Percentiles rank a stretch among this genome's conserved stretches.
phyloP scores from a whole-genome alignment of 306 rosid species.

The Prosopis cineraria region DNA sequence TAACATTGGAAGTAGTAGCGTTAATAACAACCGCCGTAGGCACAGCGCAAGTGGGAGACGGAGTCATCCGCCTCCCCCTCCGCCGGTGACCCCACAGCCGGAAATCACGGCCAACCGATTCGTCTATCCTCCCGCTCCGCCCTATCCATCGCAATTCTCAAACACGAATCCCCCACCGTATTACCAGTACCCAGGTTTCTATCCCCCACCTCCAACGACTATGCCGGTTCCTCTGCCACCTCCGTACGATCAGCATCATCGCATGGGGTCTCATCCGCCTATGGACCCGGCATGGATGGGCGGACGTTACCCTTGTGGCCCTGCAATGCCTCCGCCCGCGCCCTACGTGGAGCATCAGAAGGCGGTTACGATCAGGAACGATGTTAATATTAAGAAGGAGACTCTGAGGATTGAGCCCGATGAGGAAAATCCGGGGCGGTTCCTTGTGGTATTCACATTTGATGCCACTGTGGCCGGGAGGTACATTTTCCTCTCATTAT shows the following conservation, averaged over 20 bases:
- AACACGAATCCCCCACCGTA: conserved; percentile 49
- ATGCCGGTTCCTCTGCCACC: conserved; percentile 69
- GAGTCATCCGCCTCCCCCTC: conserved; percentile 66
- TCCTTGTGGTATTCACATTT: conserved; percentile 71
- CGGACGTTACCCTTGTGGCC: conserved; percentile 66
- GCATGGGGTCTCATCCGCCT: conserved; percentile 30
- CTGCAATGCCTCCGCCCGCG: conserved; percentile 43
- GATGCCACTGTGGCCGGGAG: conserved; percentile 94
- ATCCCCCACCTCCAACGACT: conserved; percentile 54
- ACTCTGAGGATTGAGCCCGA: conserved; percentile 73
- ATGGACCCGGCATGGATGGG: conserved; percentile 67
- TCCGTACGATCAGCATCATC: conserved; percentile 81
- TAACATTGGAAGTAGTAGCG: conserved; percentile 64
- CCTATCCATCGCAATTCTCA: conserved; percentile 56
- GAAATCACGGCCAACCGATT: conserved; percentile 64
- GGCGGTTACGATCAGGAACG: conserved; percentile 87
- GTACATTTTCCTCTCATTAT: conserved; percentile 37
- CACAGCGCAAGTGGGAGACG: conserved; percentile 50
- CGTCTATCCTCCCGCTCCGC: conserved; percentile 66
- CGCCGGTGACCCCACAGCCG: conserved; percentile 62
- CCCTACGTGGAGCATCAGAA: conserved; percentile 92
- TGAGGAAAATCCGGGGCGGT: conserved; percentile 66
- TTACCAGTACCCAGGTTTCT: conserved; percentile 67
- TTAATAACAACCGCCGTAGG: conserved; percentile 62
- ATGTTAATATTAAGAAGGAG: conserved; percentile 92